phyloP scores from a whole-genome alignment of 768 basidiomycete genomes.

The Phlebiopsis flavidoalba region DNA sequence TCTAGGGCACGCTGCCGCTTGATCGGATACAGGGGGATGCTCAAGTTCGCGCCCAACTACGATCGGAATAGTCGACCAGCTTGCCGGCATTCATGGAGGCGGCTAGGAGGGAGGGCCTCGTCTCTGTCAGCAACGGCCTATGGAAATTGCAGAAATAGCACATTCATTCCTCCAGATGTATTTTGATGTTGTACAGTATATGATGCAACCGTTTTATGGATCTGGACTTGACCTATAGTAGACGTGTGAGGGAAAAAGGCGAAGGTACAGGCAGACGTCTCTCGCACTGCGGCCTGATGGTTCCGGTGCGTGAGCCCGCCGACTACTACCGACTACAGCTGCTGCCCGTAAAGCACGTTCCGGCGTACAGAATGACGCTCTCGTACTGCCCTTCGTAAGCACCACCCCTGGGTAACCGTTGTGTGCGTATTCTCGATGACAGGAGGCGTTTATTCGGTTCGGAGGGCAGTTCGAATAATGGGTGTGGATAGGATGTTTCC shows the following conservation, averaged over 20 bases:
- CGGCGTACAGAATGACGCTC: conserved; percentile 25
- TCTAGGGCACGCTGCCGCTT: conserved; percentile 62
- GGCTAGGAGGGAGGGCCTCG: conserved; percentile 70
- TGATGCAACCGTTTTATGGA: too few species aligned
- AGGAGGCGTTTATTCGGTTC: background rate
- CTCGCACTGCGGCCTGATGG: background rate
- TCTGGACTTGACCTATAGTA: too few species aligned
- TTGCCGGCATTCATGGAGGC: conserved; percentile 78
- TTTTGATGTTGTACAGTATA: too few species aligned
- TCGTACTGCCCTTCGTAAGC: conserved; percentile 21
- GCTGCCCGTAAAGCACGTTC: conserved; percentile 27
- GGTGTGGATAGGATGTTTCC: conserved; percentile 25
- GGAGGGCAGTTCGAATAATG: conserved; percentile 21
- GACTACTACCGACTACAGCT: conserved; percentile 14
- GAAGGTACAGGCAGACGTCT: too few species aligned
- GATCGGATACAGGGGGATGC: conserved; percentile 88
- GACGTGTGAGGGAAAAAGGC: too few species aligned
- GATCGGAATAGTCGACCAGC: conserved; percentile 75
- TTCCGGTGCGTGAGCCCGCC: conserved; percentile 14
- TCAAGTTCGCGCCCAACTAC: conserved; percentile 80
- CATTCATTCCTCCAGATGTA: too few species aligned
- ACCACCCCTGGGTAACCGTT: background rate
- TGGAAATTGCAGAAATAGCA: conserved; percentile 45
- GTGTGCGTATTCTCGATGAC: background rate
- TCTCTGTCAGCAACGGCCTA: conserved; percentile 62